Conservation (phyloP, 75 land plant species). For the Cryptomeria japonica region DNA sequence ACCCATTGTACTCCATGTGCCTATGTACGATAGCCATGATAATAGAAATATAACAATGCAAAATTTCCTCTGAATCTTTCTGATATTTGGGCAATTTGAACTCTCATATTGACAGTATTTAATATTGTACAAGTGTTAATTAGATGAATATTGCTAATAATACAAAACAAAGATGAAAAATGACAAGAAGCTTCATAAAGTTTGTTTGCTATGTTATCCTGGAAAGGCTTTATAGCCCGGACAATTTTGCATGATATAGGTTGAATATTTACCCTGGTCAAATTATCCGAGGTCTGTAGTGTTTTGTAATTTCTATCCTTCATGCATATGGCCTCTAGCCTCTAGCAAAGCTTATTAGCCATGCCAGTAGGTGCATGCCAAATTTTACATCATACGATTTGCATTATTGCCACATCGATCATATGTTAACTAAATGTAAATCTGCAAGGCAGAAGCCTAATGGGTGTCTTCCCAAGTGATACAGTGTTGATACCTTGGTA, state of each 20-base stretch:
- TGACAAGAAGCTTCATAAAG: background rate
- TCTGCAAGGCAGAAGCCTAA: background rate
- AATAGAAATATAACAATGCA: background rate
- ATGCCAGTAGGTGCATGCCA: background rate
- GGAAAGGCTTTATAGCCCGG: background rate
- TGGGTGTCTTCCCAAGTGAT: too few relatives aligned
- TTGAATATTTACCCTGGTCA: background rate
- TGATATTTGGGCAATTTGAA: background rate
- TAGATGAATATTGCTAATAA: background rate
- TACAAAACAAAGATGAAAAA: background rate
- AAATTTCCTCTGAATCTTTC: background rate
- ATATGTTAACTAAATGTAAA: too few relatives aligned
- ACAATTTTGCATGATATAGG: background rate
- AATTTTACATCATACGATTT: too few relatives aligned
- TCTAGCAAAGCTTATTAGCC: background rate
- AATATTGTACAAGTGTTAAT: background rate
- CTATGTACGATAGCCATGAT: conserved; percentile 11
- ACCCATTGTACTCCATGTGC: background rate
- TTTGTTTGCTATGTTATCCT: background rate
- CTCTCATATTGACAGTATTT: background rate
- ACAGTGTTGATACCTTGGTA: too few relatives aligned
- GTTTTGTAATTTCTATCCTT: background rate
- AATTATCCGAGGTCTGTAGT: too few relatives aligned
- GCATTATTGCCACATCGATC: too few relatives aligned
- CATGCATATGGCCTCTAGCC: too few relatives aligned